Percentiles rank a stretch among this genome's conserved stretches.
phyloP scores from a whole-genome alignment of 805 yeast genomes.

The Cyberlindnera misumaiensis region DNA sequence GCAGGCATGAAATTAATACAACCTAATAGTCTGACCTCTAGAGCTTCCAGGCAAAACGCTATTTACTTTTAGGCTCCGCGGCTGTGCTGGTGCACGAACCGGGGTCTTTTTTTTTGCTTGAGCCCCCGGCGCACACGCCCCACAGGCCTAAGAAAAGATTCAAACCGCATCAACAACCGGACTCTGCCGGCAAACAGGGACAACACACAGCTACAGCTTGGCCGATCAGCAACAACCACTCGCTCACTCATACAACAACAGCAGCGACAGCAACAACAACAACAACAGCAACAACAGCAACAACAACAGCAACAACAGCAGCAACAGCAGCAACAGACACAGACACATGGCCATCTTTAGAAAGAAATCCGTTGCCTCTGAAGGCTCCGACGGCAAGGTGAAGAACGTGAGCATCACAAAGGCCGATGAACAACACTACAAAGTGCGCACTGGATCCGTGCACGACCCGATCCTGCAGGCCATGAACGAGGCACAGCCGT shows the following conservation, averaged over 20 bases:
- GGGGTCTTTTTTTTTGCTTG: no score
- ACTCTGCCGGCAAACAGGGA: no score
- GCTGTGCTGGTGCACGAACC: background rate
- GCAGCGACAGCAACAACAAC: no score
- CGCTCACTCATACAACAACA: no score
- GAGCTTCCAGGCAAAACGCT: no score
- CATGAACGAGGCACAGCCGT: slow-evolving; percentile 93
- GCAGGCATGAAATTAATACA: background rate
- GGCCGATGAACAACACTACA: slow-evolving; percentile 47
- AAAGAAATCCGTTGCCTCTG: slow-evolving; percentile 28
- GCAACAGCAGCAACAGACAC: background rate
- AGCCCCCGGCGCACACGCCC: no score
- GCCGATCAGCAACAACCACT: no score
- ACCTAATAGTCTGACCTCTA: no score
- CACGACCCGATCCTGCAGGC: slow-evolving; percentile 92
- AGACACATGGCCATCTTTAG: slow-evolving; percentile 39
- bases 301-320: background rate
- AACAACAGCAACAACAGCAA: no score
- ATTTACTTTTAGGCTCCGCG: background rate
- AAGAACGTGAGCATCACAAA: slow-evolving; percentile 36
- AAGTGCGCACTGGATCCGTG: slow-evolving; percentile 60
- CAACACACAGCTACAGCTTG: no score
- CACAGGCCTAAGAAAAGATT: no score
- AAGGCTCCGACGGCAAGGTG: slow-evolving; percentile 23
- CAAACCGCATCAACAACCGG: no score